These are phyloP conservation scores for Blastobotrys aristatus DNA, from an alignment of 1,139 yeast genomes.

Conservation along the genomic window DNA sequence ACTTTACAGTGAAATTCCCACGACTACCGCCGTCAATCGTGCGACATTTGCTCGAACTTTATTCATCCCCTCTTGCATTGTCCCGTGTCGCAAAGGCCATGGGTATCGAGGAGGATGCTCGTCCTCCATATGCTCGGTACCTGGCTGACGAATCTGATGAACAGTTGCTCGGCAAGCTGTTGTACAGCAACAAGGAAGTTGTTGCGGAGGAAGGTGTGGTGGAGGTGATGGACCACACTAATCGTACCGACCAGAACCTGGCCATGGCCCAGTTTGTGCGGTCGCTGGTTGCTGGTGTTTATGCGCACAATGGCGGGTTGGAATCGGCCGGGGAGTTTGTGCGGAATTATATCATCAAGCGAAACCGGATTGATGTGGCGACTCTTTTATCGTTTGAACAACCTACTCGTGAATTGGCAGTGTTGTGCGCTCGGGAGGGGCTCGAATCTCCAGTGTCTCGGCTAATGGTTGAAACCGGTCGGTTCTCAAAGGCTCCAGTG, in stretches of 20 bases:
- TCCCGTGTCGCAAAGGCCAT: slow-evolving; percentile 61
- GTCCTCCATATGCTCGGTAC: slow-evolving; percentile 60
- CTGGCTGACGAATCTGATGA: slow-evolving; percentile 65
- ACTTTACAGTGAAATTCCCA: slow-evolving; percentile 73
- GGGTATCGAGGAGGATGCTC: slow-evolving; percentile 81
- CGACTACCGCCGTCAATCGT: slow-evolving; percentile 80
- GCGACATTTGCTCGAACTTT: slow-evolving; percentile 67
- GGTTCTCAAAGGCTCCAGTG: slow-evolving; percentile 77
- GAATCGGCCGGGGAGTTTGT: slow-evolving; percentile 60
- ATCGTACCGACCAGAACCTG: slow-evolving; percentile 36
- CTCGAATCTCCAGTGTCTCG: slow-evolving; percentile 73
- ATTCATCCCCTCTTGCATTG: slow-evolving; percentile 61
- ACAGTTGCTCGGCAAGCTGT: slow-evolving; percentile 33
- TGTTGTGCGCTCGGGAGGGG: slow-evolving; percentile 73
- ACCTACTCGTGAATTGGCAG: slow-evolving; percentile 81
- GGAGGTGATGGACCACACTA: slow-evolving; percentile 31
- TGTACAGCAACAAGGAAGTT: slow-evolving; percentile 27
- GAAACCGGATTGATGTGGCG: slow-evolving; percentile 70
- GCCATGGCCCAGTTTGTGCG: slow-evolving; percentile 49
- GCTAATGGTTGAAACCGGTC: slow-evolving; percentile 88
- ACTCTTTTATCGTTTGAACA: slow-evolving; percentile 73
- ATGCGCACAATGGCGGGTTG: slow-evolving; percentile 57
- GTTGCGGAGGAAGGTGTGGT: slow-evolving; percentile 42
- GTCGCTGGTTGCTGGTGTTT: slow-evolving; percentile 42
- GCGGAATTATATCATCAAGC: slow-evolving; percentile 57